Base-by-base conservation (phyloP, 2,329 filamentous ascomycete species). In the Colletotrichum graminicola region DNA sequence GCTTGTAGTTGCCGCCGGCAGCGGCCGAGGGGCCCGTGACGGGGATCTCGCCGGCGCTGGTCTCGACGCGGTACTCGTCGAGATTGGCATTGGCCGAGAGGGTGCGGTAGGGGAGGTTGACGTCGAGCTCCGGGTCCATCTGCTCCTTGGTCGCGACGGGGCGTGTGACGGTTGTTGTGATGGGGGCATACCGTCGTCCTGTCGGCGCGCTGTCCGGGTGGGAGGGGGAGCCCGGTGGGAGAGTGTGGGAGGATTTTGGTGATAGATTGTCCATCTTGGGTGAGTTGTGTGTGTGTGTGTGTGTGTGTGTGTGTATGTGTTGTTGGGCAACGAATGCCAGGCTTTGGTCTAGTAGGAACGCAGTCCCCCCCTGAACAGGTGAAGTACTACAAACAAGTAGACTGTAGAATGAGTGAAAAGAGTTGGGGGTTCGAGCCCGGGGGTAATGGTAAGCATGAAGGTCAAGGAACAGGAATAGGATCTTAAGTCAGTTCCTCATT, bases 21-120 rank as follows among this genome's bases (percentile, higher is more conserved):
- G 62, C 23, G 34, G 26, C 6, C 23, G 61, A 39, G 36, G 39
- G 56, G 1, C 75, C 57, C 0, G 81, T 82, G 0, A 82, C 83
- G 32, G 89, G 84, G 74, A 94, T 92, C 65, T 88, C 84, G n/a
- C 92, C 92, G 0, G 80, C 77, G 6, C 82, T 79, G 2, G 88
- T 90, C 79, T 93, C 91, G 67, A 85, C 81, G 1, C 86, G 89
- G 79, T 92, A 94, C 81, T 94, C 92, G 43, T 87, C 85, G 66
- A 94, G 82, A 77, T 92, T 89, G 73, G 90, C 90, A 49, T 82
- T 80, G 64, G 85, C 83, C 73, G 83, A 89, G 36, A 94, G 83
- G 21, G 89, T 91, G 74, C 91, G 88, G 76, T 90, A 89, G 2
- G 92, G 92, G 0, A 94, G 85, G 75, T 92, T 85, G 61, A 86